Percentiles rank a stretch among this genome's conserved stretches.
phyloP scores from a whole-genome alignment of 768 basidiomycete species.

The Leccinellum albellum region DNA sequence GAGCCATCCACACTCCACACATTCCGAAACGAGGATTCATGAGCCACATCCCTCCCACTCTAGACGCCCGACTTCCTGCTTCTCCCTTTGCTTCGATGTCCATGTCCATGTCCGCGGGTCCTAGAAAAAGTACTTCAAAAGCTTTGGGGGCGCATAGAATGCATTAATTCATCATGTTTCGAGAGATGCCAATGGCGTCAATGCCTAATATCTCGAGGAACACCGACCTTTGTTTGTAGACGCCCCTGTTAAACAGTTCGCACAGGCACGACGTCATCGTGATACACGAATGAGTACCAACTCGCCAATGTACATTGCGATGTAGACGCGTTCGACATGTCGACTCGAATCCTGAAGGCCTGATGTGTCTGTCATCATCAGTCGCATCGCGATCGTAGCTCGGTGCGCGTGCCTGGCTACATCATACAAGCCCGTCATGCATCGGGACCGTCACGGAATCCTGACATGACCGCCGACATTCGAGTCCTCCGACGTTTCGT shows the following conservation, averaged over 20 bases:
- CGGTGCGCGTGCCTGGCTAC: neutral
- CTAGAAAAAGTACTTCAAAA: neutral
- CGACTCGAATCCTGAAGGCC: neutral
- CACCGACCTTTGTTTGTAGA: neutral
- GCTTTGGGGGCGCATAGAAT: neutral
- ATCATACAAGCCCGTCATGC: neutral
- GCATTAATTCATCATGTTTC: neutral
- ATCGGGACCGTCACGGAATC: neutral
- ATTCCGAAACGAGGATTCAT: neutral
- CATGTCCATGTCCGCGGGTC: constrained; percentile 3
- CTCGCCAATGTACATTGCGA: neutral
- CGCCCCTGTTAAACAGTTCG: neutral
- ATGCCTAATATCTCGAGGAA: neutral
- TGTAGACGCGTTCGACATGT: neutral
- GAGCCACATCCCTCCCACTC: neutral
- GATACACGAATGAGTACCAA: neutral
- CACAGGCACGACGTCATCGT: neutral
- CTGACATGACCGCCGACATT: neutral
- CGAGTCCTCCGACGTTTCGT: neutral
- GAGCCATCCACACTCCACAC: neutral
- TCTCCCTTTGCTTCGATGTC: neutral
- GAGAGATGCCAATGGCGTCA: neutral
- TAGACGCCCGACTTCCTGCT: neutral
- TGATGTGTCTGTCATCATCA: neutral
- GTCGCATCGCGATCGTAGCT: neutral